These are phyloP conservation scores for Suillus tomentosus DNA, from an alignment of 768 basidiomycete species.

Conservation along the genomic window DNA sequence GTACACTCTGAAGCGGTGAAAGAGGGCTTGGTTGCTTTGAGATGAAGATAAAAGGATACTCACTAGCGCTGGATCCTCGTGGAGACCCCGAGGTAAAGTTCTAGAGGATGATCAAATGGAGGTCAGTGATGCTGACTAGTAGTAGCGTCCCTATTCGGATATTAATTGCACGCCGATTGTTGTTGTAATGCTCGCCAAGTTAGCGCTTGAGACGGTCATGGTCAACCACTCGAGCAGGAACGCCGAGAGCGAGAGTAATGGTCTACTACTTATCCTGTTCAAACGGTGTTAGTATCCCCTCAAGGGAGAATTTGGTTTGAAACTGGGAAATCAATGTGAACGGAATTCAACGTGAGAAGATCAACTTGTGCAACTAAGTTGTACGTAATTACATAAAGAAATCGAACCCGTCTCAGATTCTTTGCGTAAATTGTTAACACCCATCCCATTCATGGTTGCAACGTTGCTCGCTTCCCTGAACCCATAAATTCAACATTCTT, in stretches of 20 bases:
- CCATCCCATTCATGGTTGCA: conserved; percentile 12
- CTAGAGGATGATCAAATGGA: neutral
- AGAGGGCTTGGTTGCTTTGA: neutral
- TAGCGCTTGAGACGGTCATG: neutral
- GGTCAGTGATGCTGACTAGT: neutral
- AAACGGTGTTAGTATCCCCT: neutral
- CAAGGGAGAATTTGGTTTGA: conserved; percentile 11
- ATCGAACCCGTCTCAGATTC: neutral
- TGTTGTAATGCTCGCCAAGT: neutral
- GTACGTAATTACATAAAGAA: neutral
- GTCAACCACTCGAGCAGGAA: neutral
- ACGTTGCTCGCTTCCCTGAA: conserved; percentile 24
- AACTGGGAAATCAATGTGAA: neutral
- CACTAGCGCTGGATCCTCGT: neutral
- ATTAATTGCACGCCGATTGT: conserved; percentile 22
- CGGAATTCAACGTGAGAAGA: conserved; percentile 13
- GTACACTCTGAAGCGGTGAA: neutral
- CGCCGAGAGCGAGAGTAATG: neutral
- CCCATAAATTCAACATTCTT: conserved; percentile 30
- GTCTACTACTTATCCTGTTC: neutral
- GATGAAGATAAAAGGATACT: neutral
- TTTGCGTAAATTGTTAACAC: conserved; percentile 8
- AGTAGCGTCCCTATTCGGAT: conserved; percentile 17
- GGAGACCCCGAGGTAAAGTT: neutral
- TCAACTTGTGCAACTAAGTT: neutral